A percentile compares a stretch with the other conserved stretches of the same genome.
Evolutionary conservation across 257 asterid species (phyloP).

Genomic region (Salvia splendens): DNA sequence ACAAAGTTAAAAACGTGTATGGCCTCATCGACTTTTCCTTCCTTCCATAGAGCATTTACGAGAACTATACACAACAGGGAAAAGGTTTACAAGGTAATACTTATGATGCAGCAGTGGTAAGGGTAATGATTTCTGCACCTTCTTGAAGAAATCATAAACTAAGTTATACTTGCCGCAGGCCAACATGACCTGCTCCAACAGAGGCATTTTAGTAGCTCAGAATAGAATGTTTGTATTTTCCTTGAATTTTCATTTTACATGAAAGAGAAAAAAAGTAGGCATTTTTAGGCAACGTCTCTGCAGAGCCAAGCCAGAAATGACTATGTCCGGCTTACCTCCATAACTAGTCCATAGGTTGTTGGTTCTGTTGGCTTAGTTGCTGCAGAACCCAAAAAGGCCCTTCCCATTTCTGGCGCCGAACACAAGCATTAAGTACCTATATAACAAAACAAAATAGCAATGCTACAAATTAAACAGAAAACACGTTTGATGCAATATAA

Average conservation of each 20-base stretch:
- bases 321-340: constrained; percentile 64
- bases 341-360: constrained; percentile 81
- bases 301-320: too few relatives aligned
- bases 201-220: background rate
- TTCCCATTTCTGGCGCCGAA: constrained; percentile 80
- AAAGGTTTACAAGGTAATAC: constrained; percentile 19
- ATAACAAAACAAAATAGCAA: constrained; percentile 22
- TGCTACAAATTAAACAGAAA: background rate
- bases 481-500: constrained; percentile 8
- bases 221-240: too few relatives aligned
- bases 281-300: too few relatives aligned
- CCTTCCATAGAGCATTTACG: constrained; percentile 78
- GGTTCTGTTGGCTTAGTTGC: constrained; percentile 61
- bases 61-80: constrained; percentile 57
- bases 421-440: constrained; percentile 93
- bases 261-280: too few relatives aligned
- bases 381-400: constrained; percentile 99
- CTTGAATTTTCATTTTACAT: too few relatives aligned
- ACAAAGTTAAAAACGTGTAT: too few relatives aligned
- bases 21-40: constrained; percentile 80
- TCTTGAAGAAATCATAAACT: constrained; percentile 90
- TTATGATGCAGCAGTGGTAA: constrained; percentile 25
- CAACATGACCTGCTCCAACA: constrained; percentile 76
- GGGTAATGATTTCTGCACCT: constrained; percentile 61
- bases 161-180: constrained; percentile 78